These are phyloP conservation scores for Kwoniella sp. DNA, from an alignment of 768 basidiomycete genomes.

Conservation along the genomic window DNA sequence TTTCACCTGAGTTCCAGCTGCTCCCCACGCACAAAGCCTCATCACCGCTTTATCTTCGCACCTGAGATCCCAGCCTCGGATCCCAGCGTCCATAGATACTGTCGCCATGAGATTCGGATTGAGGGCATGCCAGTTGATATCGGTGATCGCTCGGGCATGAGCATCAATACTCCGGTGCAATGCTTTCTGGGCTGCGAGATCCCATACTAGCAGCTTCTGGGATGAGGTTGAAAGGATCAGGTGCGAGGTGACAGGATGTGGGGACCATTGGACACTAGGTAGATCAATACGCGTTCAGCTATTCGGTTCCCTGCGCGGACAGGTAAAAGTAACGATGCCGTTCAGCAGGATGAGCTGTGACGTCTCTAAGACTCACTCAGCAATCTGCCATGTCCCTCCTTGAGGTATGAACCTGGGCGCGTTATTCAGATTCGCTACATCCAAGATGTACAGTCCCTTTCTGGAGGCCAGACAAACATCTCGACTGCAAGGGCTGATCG, in stretches of 20 bases:
- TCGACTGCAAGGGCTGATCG: conserved; percentile 78
- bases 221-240: conserved; percentile 55
- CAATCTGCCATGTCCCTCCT: conserved; percentile 92
- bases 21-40: conserved; percentile 67
- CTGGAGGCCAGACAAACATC: conserved; percentile 85
- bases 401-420: conserved; percentile 93
- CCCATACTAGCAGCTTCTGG: conserved; percentile 76
- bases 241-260: conserved; percentile 52
- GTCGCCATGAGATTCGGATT: conserved; percentile 85
- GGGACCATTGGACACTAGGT: conserved; percentile 55
- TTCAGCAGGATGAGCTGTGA: too few relatives aligned
- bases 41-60: conserved; percentile 63
- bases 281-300: not conserved
- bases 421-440: conserved; percentile 81
- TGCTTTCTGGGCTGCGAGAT: conserved; percentile 71
- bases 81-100: conserved; percentile 88
- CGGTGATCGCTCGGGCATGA: conserved; percentile 93
- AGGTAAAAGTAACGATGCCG: too few relatives aligned
- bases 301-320: not conserved
- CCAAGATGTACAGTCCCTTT: conserved; percentile 91
- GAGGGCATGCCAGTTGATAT: conserved; percentile 93
- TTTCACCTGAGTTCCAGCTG: conserved; percentile 82
- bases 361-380: conserved; percentile 56
- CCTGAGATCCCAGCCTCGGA: conserved; percentile 91
- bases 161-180: conserved; percentile 83